phyloP scores from a whole-genome alignment of 2,329 filamentous ascomycete genomes.

The Tolypocladium nubicola region DNA sequence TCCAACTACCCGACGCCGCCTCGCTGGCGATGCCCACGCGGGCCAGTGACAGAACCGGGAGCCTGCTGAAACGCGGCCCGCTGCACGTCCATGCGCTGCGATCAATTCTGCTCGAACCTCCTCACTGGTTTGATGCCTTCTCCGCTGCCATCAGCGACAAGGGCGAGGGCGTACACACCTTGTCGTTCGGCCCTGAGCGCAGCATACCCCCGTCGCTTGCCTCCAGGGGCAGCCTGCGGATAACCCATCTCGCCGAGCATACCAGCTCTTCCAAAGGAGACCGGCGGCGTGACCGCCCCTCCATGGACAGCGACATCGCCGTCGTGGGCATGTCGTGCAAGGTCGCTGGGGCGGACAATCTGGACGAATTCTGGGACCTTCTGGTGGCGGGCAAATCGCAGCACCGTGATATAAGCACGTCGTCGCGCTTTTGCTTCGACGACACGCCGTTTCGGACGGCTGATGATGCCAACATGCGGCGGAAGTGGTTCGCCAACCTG shows the following conservation, averaged over 20 bases:
- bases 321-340: slow-evolving; percentile 28
- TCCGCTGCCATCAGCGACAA: slow-evolving; percentile 5
- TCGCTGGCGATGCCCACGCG: slow-evolving; percentile 13
- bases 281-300: background rate
- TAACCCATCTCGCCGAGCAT: slow-evolving; percentile 7
- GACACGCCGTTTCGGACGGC: background rate
- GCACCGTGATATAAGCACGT: background rate
- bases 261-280: background rate
- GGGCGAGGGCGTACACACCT: slow-evolving; percentile 6
- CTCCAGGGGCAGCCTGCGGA: slow-evolving; percentile 10
- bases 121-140: slow-evolving; percentile 23
- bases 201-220: slow-evolving; percentile 21
- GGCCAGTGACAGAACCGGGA: slow-evolving; percentile 1
- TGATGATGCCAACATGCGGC: background rate
- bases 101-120: slow-evolving; percentile 21
- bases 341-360: slow-evolving; percentile 22
- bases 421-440: background rate
- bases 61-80: slow-evolving; percentile 8
- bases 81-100: slow-evolving; percentile 19
- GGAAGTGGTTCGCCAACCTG: slow-evolving; percentile 13
- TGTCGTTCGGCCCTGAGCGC: slow-evolving; percentile 26
- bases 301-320: slow-evolving; percentile 15
- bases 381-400: slow-evolving; percentile 6
- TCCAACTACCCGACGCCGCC: slow-evolving; percentile 22
- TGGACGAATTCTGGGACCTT: slow-evolving; percentile 22